Percentiles rank a stretch among this genome's conserved stretches.
Conservation (phyloP, 148 eudicot species). For the Vaccinium macrocarpon region DNA sequence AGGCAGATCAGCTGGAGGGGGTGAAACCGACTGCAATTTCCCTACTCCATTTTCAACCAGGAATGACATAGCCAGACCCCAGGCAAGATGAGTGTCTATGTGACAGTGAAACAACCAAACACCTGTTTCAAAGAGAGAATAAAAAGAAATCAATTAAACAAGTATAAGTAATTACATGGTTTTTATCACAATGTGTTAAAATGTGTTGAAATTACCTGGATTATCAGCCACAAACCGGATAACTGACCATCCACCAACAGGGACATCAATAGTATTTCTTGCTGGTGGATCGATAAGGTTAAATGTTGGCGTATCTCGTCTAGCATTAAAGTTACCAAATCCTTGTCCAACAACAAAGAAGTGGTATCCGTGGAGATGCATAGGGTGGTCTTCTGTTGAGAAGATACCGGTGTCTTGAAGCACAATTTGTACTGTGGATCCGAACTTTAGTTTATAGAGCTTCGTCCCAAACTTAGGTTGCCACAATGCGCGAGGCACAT, state of each 20-base stretch:
- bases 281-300: constrained; percentile 12
- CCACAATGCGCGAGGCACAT: constrained; percentile 60
- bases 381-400: constrained; percentile 44
- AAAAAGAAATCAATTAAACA: neutral
- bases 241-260: constrained; percentile 20
- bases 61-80: constrained; percentile 65
- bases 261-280: constrained; percentile 13
- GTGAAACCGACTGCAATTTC: constrained; percentile 38
- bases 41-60: constrained; percentile 66
- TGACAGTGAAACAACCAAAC: constrained; percentile 4
- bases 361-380: constrained; percentile 51
- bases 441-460: constrained; percentile 48
- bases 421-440: constrained; percentile 37
- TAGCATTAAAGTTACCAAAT: constrained; percentile 41
- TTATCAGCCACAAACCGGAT: constrained; percentile 18
- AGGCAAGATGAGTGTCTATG: constrained; percentile 4
- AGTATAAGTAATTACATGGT: neutral
- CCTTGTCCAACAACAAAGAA: constrained; percentile 46
- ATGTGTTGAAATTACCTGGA: constrained; percentile 12
- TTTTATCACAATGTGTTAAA: neutral
- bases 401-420: constrained; percentile 42
- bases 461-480: constrained; percentile 58
- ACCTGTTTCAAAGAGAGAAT: neutral
- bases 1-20: constrained; percentile 81
- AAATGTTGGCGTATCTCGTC: constrained; percentile 34